Evolutionary conservation across 1,284 basidiomycete species (phyloP), one percentile per base, ranked within the genome.

Genomic region (Veloporphyrellus conicus): DNA sequence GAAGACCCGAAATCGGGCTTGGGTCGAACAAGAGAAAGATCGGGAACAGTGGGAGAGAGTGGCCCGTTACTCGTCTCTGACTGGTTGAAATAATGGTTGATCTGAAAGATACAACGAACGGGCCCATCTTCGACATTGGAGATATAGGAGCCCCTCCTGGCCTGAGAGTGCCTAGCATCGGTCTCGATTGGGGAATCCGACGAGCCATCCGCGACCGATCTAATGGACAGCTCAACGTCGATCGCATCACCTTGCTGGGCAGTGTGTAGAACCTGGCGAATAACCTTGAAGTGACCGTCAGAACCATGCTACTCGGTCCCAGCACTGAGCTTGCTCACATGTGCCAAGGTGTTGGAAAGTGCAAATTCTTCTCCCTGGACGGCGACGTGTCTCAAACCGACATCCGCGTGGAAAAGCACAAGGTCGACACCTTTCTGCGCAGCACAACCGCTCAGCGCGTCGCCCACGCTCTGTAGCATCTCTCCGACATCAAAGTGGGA

Each of bases 351-450:
- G 69, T 87, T 93, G 23, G 81, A 83, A 52, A 94, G 72, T 1
- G 84, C 91, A 55, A 82, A 84, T 58, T 92, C 90, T 59, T 94
- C 89, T 6, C 90, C 93, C 56, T 76, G 79, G 18, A 94, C 89
- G 48, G 81, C 82, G 46, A 93, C 77, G 60, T 93, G 87, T 69
- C 86, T 88, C 71, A 93, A 75, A 18, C 82, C 84, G 18, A 87
- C 81, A 64, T 94, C 91, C 33, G 84, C 87, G 58, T 94, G 91
- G 63, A 86, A 93, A 8, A 95, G 71, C 8, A 94, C 90, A 50
- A 96, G 71, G 62, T 96, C 92, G 36, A 94, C 85, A 11, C 85
- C 87, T 40, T 75, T 77, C 56, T 90, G 80, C 2, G 90, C 85
- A n/a, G 90, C 88, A 25, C 84, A 74, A 6, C 91, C 90, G 55